Evolutionary conservation across 2,329 filamentous ascomycete species (phyloP).

Genomic region (Phoma sp.): DNA sequence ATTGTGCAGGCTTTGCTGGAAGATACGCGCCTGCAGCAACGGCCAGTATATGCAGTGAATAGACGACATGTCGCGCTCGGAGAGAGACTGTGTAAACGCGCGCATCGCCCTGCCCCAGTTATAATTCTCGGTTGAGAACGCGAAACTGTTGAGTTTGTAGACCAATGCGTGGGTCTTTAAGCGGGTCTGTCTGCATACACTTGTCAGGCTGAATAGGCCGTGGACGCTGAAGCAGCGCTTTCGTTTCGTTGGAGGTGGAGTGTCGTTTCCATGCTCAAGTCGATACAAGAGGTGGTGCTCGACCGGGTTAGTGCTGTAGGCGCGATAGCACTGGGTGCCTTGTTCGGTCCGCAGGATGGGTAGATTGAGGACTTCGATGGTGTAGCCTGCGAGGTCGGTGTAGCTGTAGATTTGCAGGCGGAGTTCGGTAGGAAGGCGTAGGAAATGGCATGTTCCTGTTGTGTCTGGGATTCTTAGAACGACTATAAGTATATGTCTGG

Average conservation of each 20-base stretch:
- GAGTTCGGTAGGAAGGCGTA: neutral
- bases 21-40: neutral
- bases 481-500: too few relatives aligned
- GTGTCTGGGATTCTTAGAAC: neutral
- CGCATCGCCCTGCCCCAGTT: neutral
- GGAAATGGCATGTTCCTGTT: neutral
- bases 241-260: neutral
- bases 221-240: constrained; percentile 7
- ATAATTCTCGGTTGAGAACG: neutral
- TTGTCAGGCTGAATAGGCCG: neutral
- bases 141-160: constrained; percentile 3
- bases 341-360: neutral
- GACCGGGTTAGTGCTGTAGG: neutral
- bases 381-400: neutral
- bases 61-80: neutral
- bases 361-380: neutral
- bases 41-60: constrained; percentile 1
- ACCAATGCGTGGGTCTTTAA: neutral
- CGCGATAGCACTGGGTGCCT: neutral
- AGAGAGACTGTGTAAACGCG: neutral
- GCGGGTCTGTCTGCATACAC: constrained; percentile 1
- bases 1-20: neutral
- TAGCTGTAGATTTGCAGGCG: constrained; percentile 5
- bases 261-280: neutral
- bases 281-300: neutral